Evolutionary conservation across 2,329 filamentous ascomycete genomes (phyloP).

Genomic region (Aspergillus neoniger): DNA sequence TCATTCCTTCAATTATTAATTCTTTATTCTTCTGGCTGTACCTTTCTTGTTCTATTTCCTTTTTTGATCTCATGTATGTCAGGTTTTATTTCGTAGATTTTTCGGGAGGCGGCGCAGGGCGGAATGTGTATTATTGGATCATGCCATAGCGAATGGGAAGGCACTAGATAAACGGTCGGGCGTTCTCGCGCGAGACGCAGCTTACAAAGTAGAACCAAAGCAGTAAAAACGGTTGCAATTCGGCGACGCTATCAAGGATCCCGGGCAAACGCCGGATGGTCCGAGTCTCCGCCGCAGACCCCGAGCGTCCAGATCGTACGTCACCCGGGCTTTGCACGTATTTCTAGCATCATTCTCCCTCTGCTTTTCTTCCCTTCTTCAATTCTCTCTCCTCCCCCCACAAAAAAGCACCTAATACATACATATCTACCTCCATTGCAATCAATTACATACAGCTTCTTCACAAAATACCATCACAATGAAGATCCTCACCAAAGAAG

Average conservation of each 20-base stretch:
- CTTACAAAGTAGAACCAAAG: neutral
- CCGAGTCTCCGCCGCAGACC: constrained; percentile 5
- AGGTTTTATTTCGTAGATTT: neutral
- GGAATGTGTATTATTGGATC: constrained; percentile 4
- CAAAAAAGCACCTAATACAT: neutral
- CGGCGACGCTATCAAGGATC: neutral
- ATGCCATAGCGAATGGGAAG: constrained; percentile 2
- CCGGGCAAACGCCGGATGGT: constrained; percentile 12
- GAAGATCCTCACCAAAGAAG: constrained; percentile 95
- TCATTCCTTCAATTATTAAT: neutral
- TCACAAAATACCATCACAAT: constrained; percentile 54
- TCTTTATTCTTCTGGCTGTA: constrained; percentile 11
- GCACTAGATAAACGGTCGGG: neutral
- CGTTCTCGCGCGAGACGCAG: constrained; percentile 1
- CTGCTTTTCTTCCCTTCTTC: constrained; percentile 3
- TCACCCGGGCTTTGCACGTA: constrained; percentile 19
- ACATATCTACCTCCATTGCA: neutral
- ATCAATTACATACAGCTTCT: constrained; percentile 6
- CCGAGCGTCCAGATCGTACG: constrained; percentile 3
- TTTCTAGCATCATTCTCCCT: neutral
- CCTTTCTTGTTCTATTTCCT: neutral
- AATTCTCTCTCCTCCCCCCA: neutral
- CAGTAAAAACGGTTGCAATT: no score
- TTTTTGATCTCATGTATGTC: neutral
- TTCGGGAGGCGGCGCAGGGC: neutral